phyloP scores from a whole-genome alignment of 2,329 filamentous ascomycete genomes.

The Triangularia setosa region DNA sequence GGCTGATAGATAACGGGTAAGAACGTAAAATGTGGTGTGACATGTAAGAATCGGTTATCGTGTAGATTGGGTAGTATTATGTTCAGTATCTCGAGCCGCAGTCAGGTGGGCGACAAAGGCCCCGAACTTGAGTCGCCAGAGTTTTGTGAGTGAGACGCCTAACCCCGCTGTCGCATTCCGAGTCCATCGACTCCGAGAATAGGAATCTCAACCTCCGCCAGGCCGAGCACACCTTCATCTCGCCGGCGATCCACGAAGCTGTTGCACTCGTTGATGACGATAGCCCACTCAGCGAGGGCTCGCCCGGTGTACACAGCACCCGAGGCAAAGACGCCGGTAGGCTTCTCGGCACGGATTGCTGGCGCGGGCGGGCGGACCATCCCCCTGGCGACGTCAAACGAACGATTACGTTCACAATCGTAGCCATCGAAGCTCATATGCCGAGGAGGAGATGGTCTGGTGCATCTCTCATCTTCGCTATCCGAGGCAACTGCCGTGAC shows the following conservation, averaged over 20 bases:
- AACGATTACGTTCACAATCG: conserved; percentile 15
- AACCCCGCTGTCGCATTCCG: conserved; percentile 23
- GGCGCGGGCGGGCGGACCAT: conserved; percentile 13
- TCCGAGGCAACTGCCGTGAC: conserved; percentile 12
- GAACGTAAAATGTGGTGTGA: background rate
- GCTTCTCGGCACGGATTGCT: conserved; percentile 43
- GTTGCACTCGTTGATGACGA: conserved; percentile 74
- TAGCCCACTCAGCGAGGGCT: conserved; percentile 72
- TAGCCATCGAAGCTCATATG: conserved; percentile 11
- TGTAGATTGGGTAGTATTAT: background rate
- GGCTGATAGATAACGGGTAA: background rate
- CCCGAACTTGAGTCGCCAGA: background rate
- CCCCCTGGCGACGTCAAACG: conserved; percentile 16
- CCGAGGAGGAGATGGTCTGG: conserved; percentile 15
- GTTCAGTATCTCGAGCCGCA: background rate
- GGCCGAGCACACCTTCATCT: conserved; percentile 64
- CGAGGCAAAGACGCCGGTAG: conserved; percentile 41
- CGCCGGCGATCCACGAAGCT: conserved; percentile 74
- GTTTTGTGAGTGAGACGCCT: background rate
- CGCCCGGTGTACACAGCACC: conserved; percentile 63
- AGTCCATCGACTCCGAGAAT: conserved; percentile 61
- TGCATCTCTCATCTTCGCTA: conserved; percentile 6
- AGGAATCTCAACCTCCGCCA: conserved; percentile 67
- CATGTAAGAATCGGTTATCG: background rate
- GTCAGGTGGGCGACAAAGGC: background rate